A percentile compares a stretch with the other conserved stretches of the same genome.
Evolutionary conservation across 1,139 yeast species (phyloP).

Genomic region (Oligophagozyma castellii): DNA sequence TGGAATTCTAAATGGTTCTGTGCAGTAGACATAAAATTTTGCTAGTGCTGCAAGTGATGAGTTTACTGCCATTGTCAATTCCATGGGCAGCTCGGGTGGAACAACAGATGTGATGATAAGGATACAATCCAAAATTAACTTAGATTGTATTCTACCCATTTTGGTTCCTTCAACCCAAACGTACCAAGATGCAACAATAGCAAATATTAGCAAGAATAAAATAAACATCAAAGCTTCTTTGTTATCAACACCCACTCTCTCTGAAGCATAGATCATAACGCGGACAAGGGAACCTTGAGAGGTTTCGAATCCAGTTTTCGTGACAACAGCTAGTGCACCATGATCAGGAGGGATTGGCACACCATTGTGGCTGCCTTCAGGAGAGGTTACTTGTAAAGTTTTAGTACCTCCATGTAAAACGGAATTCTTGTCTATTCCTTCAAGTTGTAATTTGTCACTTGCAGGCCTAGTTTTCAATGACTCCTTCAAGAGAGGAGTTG

Average conservation of each 20-base stretch:
- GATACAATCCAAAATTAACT: conserved; percentile 87
- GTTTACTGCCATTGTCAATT: conserved; percentile 95
- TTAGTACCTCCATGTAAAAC: conserved; percentile 93
- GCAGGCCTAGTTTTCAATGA: conserved; percentile 74
- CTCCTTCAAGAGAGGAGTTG: conserved; percentile 91
- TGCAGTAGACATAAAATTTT: conserved; percentile 84
- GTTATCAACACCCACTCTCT: conserved; percentile 92
- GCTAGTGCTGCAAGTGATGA: conserved; percentile 76
- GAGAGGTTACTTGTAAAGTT: conserved; percentile 78
- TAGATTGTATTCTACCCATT: conserved; percentile 91
- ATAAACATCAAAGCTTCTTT: conserved; percentile 89
- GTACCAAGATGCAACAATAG: conserved; percentile 93
- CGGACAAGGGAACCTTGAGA: conserved; percentile 96
- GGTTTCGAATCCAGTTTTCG: conserved; percentile 94
- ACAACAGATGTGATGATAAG: conserved; percentile 94
- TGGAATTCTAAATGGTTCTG: conserved; percentile 97
- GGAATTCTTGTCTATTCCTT: conserved; percentile 81
- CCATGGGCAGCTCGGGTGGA: conserved; percentile 99
- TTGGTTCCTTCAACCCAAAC: conserved; percentile 97
- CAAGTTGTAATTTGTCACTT: conserved; percentile 52
- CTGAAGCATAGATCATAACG: conserved; percentile 94
- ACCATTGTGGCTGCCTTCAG: conserved; percentile 30
- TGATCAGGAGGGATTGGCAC: conserved; percentile 64
- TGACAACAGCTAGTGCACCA: conserved; percentile 85
- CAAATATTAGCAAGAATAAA: conserved; percentile 76